Base-by-base conservation (phyloP, 495 filamentous ascomycete species). In the Aspergillus saccharolyticus region DNA sequence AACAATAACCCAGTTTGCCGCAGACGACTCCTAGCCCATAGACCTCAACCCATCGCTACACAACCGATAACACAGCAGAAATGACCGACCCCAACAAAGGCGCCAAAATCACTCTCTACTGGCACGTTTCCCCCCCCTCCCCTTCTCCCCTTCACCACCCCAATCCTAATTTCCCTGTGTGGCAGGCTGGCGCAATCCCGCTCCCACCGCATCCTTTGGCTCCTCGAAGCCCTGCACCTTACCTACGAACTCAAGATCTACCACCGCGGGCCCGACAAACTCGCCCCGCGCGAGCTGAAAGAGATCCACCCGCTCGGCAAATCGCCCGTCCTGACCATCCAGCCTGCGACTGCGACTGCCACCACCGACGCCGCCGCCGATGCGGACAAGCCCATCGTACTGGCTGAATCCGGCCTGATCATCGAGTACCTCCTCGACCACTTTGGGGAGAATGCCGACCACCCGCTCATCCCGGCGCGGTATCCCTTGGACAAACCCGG, bases 291-390 rank as follows among this genome's bases (percentile, higher is more conserved):
- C 0, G 86, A 86, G 57, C 78, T 95, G 28, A 86, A 89, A 65
- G 70, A 89, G 43, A 70, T 96, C 18, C 92, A 97, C 67, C 87
- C 89, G 0, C 79, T 96, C 8, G 92, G 91, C 17, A 97, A 96
- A 65, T 85, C 88, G 0, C 92, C 91, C 3, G 64, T 93, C 5
- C 69, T 97, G 54, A 79, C 77, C 8, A 67, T 96, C 63, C 69
- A 85, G 51, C 59, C 71, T 0, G 63, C 75, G 21, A 72, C 33
- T 12, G 33, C 4, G 7, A 39, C 6, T 2, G 33, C 33, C 33
- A n/a, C 25, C 4, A 9, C 14, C 10, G 33, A 62, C 25, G 62
- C 66, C 44, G 63, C 66, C 44, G 44, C 72, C 8, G n/a, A n/a
- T n/a, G n/a, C n/a, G n/a, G n/a, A n/a, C n/a, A 74, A 82, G 61